These are phyloP conservation scores for Curvularia spicifera DNA, from an alignment of 2,329 filamentous ascomycete genomes.

Conservation along the genomic window DNA sequence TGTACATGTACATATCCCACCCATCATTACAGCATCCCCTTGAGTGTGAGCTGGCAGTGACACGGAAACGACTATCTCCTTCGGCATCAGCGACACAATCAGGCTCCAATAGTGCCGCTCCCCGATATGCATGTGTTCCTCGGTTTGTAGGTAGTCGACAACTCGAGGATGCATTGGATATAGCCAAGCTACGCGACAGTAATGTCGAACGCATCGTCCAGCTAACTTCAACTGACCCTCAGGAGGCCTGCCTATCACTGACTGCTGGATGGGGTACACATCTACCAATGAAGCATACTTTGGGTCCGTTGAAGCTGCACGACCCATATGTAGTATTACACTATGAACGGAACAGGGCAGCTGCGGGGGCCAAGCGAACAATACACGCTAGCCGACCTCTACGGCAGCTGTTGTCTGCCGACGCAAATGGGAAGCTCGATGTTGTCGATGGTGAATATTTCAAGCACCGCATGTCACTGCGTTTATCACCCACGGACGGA, in stretches of 20 bases:
- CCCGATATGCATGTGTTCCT: slow-evolving; percentile 46
- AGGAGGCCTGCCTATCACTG: slow-evolving; percentile 36
- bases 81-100: slow-evolving; percentile 39
- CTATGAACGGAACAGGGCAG: slow-evolving; percentile 33
- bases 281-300: slow-evolving; percentile 34
- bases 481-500: slow-evolving; percentile 37
- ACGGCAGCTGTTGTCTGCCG: slow-evolving; percentile 32
- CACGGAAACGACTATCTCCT: slow-evolving; percentile 44
- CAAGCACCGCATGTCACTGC: slow-evolving; percentile 43
- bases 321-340: slow-evolving; percentile 43
- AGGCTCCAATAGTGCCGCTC: slow-evolving; percentile 27
- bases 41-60: slow-evolving; percentile 47
- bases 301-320: slow-evolving; percentile 42
- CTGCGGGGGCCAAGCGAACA: slow-evolving; percentile 45
- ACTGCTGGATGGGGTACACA: slow-evolving; percentile 48
- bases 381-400: slow-evolving; percentile 35
- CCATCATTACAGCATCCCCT: slow-evolving; percentile 41
- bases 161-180: slow-evolving; percentile 36
- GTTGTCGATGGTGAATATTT: slow-evolving; percentile 41
- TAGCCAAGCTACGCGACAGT: slow-evolving; percentile 42
- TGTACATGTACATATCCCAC: slow-evolving; percentile 49
- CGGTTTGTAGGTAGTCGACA: slow-evolving; percentile 36
- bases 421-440: slow-evolving; percentile 38
- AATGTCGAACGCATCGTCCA: slow-evolving; percentile 42
- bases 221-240: slow-evolving; percentile 31